Evolutionary conservation across 192 early-diverging fungal species (phyloP).

Genomic region (Geranomyces michiganensis): DNA sequence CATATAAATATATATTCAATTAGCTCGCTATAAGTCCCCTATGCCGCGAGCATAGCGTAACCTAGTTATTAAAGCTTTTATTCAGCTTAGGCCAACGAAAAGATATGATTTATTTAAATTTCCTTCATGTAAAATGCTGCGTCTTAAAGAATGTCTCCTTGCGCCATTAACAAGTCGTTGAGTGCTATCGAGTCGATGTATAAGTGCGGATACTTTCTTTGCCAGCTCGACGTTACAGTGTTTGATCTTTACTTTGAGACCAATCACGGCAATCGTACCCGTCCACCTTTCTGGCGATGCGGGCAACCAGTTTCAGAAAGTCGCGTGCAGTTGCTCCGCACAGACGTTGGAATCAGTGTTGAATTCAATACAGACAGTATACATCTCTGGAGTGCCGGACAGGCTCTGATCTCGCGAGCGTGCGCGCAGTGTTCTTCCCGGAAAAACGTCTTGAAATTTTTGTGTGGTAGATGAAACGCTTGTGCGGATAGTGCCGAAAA

Average conservation of each 20-base stretch:
- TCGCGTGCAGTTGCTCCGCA: slow-evolving; percentile 41
- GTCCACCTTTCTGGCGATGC: slow-evolving; percentile 39
- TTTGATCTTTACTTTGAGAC: slow-evolving; percentile 33
- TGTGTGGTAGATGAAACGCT: slow-evolving; percentile 25
- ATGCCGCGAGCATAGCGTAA: no score
- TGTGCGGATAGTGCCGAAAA: slow-evolving; percentile 28
- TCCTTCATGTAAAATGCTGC: no score
- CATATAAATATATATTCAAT: no score
- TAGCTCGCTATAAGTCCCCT: no score
- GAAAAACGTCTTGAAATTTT: slow-evolving; percentile 28
- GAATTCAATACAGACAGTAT: slow-evolving; percentile 33
- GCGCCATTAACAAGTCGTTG: no score
- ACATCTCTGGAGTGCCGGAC: slow-evolving; percentile 28
- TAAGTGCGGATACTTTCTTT: slow-evolving; percentile 35
- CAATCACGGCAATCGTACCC: slow-evolving; percentile 26
- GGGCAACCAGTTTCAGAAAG: slow-evolving; percentile 42
- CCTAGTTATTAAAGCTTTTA: no score
- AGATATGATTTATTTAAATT: no score
- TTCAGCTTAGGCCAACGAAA: no score
- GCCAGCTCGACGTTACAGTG: slow-evolving; percentile 37
- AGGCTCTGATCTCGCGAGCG: slow-evolving; percentile 33
- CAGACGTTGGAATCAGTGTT: slow-evolving; percentile 32
- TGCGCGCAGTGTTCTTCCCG: slow-evolving; percentile 39
- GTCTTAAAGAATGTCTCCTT: no score
- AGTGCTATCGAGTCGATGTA: slow-evolving; percentile 37